Evolutionary conservation across 2,329 filamentous ascomycete genomes (phyloP), one percentile per base, ranked within the genome.

Genomic region (Penicillium decumbens): DNA sequence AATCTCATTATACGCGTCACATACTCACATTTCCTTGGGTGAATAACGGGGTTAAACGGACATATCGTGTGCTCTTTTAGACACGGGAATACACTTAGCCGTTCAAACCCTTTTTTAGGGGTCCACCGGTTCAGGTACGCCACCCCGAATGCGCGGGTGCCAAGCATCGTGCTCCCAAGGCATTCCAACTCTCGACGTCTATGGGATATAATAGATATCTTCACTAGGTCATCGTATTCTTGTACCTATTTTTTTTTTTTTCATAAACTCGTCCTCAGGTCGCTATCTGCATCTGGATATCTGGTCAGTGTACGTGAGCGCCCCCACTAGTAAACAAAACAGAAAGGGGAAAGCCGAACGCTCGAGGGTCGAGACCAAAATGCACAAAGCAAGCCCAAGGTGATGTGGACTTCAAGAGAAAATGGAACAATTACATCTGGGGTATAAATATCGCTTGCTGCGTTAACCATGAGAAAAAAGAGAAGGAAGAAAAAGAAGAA

Each of bases 401-500:
- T 43, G 23, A 30, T 4, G 4, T 23, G 20, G 38, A 42, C 41
- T 38, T 29, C 29, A 49, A 45, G 24, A 25, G 35, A 39, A 43
- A 24, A 52, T 51, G 39, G 27, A 39, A 50, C 41, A 37, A 29
- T 45, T 49, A 40, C 47, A 56, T 49, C 38, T 49, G 56, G 49
- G 56, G 47, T 60, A 58, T 60, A 53, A 58, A 52, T 50, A 18
- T 50, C 53, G 57, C 56, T 48, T 59, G 48, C 56, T 51, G 56
- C 54, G 45, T 56, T 18, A 18, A 18, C 41, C 51, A 42, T 43
- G 40, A 55, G 24, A 50, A 40, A 47, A 44, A 29, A 47, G 47
- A 40, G 43, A 37, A 42, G 27, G 38, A 38, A 43, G 43, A 9
- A 45, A 47, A 43, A 47, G 46, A 38, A 28, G 7, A 41, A 18